These are phyloP conservation scores for Vitis vinifera DNA, from an alignment of 164 flowering plant species.

Conservation along the genomic window DNA sequence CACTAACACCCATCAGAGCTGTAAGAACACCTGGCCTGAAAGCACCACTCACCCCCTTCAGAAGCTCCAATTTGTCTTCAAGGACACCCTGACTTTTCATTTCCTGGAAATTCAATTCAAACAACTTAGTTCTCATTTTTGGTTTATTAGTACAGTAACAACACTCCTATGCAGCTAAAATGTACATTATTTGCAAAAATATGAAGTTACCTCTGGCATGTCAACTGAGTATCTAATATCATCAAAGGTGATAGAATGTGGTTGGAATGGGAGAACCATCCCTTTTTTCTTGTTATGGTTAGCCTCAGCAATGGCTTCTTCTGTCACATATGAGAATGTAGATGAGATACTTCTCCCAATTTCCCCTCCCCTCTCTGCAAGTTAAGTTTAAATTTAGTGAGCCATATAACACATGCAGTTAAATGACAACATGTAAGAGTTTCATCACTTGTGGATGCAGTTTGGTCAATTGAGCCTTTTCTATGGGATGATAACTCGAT, in stretches of 20 bases:
- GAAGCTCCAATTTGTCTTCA: constrained; percentile 48
- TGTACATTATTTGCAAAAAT: not conserved
- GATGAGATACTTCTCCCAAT: constrained; percentile 2
- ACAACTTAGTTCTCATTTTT: not conserved
- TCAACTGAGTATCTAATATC: constrained; percentile 48
- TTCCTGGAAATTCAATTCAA: constrained; percentile 38
- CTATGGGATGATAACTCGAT: constrained; percentile 12
- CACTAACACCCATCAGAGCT: constrained; percentile 75
- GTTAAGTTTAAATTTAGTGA: no score
- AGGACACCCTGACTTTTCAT: constrained; percentile 57
- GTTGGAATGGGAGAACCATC: constrained; percentile 61
- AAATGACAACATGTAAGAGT: not conserved
- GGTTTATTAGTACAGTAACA: not conserved
- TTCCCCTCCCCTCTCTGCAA: constrained; percentile 7
- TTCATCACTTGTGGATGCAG: constrained; percentile 1
- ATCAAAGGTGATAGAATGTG: constrained; percentile 45
- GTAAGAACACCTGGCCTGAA: constrained; percentile 77
- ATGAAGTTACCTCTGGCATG: constrained; percentile 49
- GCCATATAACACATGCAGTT: no score
- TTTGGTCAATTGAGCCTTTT: not conserved
- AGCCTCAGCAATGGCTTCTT: not conserved
- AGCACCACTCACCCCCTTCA: constrained; percentile 62
- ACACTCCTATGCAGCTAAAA: not conserved
- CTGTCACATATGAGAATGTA: not conserved
- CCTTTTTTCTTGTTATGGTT: constrained; percentile 30